Base-by-base conservation (phyloP, 106 monocot genomes). In the Allium cepa region DNA sequence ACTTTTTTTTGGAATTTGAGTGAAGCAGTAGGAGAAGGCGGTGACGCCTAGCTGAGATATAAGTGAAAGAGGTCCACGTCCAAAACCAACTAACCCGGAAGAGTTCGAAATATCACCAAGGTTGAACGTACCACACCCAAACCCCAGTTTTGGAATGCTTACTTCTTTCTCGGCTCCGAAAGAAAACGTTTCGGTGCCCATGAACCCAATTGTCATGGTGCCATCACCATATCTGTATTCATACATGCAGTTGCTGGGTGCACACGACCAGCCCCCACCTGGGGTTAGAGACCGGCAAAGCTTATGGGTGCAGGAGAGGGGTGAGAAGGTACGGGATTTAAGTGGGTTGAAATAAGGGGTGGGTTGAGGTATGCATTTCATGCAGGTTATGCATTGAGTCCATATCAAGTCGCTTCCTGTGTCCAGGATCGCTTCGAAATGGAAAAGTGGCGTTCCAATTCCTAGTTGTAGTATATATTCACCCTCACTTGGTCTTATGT, bases 21-120 rank as follows among this genome's bases (percentile, higher is more conserved):
- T 66, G 26, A 51, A 66, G 52, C 66, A 66, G 59, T 90, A 85
- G 53, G 85, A 85, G 75, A 90, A 90, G 47, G 56, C 73, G 1
- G 17, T 66, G 18, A 73, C 14, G 10, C 72, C 68, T 16, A 85
- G 72, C 56, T 85, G 90, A 15, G 85, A 80, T 4, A 71, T 47
- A 1, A 85, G 63, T 0, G 85, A 85, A 27, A 83, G 9, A 1
- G 80, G 70, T 5, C 90, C 85, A 0, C 80, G 73, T 0, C 82
- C 82, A 49, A 90, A 70, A 8, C 85, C 90, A 47, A 83, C 52
- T 7, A 79, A 26, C 26, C 90, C 80, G 6, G 78, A 50, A 1
- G 85, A 78, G 55, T 82, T 85, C 7, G 57, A 50, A 15, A 73
- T 51, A 1, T 72, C 71, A 18, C 73, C 69, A 8, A 4, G 16